phyloP scores from a whole-genome alignment of 2,329 filamentous ascomycete genomes.

The Trichoderma endophyticum region DNA sequence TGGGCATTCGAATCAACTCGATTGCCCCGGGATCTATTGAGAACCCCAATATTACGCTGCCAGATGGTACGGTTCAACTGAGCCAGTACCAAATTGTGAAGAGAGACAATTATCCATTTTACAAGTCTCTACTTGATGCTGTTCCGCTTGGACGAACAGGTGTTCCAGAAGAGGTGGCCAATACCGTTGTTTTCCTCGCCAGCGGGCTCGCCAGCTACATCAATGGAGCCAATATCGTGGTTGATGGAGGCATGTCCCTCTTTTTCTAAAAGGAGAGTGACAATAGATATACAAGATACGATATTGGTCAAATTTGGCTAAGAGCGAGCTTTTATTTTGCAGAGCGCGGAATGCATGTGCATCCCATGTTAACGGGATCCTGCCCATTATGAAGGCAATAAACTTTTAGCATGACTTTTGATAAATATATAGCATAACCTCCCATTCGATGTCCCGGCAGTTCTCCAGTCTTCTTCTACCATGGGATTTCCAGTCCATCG shows the following conservation, averaged over 20 bases:
- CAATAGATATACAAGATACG: neutral
- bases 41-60: slow-evolving; percentile 13
- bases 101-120: slow-evolving; percentile 14
- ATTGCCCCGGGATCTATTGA: slow-evolving; percentile 25
- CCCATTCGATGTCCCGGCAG: too few species aligned
- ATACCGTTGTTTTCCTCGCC: slow-evolving; percentile 26
- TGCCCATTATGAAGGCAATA: neutral
- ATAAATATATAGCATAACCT: neutral
- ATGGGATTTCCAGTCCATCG: neutral
- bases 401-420: neutral
- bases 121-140: slow-evolving; percentile 5
- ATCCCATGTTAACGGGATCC: neutral
- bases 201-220: slow-evolving; percentile 25
- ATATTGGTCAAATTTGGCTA: neutral
- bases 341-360: neutral
- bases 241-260: slow-evolving; percentile 25
- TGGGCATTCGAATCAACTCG: slow-evolving; percentile 27
- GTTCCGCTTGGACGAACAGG: slow-evolving; percentile 23
- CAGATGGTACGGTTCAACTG: slow-evolving; percentile 25
- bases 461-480: neutral
- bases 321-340: neutral
- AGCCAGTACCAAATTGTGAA: slow-evolving; percentile 22
- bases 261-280: neutral
- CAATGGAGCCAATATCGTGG: slow-evolving; percentile 22
- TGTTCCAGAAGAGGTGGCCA: slow-evolving; percentile 23